Base-by-base conservation (phyloP, 768 basidiomycete genomes). In the Phanerochaete sordida region DNA sequence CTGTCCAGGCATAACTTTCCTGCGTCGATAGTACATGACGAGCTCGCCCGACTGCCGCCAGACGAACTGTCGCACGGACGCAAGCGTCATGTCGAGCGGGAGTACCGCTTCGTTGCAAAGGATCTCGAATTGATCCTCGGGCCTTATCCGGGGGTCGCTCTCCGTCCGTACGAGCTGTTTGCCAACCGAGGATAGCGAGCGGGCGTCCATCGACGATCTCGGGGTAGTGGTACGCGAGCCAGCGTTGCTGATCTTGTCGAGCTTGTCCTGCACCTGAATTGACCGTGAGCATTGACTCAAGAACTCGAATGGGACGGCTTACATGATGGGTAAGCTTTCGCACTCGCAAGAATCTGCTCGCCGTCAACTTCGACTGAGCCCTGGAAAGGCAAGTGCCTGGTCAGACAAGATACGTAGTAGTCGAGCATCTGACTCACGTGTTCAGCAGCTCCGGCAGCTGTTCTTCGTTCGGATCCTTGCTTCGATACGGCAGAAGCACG, bases 1-100 rank as follows among this genome's bases (percentile, higher is more conserved):
- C 26, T 16, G 48, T 11, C 13, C 48, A n/a, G 26, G 48, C 23
- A 23, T 30, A 23, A 3, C 4, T 35, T 30, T 56, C 56, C 50
- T 56, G 33, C 71, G 68, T n/a, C 92, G 82, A 70, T 94, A 94
- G 70, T 90, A 78, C 85, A 94, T 84, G 56, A 80, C 81, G 57
- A 94, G 73, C 71, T 93, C 92, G 6, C 78, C 77, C 19, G 81
- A 74, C 64, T 89, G 87, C 66, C 84, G 85, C 93, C 93, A 97
- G 23, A 94, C 83, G 66, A 85, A 97, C 71, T 95, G 93, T 61
- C 93, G 86, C 59, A 95, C 88, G 19, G 90, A 90, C 3, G 91
- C 95, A 35, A 99, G 80, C 5, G 91, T 95, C 86, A 96, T 94
- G 64, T 87, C 85, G 27, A 90, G 77, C 24, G 95, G 90, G 33